These are phyloP conservation scores for Neocatenulostroma microsporum DNA, from an alignment of 2,329 filamentous ascomycete species.

Conservation along the genomic window DNA sequence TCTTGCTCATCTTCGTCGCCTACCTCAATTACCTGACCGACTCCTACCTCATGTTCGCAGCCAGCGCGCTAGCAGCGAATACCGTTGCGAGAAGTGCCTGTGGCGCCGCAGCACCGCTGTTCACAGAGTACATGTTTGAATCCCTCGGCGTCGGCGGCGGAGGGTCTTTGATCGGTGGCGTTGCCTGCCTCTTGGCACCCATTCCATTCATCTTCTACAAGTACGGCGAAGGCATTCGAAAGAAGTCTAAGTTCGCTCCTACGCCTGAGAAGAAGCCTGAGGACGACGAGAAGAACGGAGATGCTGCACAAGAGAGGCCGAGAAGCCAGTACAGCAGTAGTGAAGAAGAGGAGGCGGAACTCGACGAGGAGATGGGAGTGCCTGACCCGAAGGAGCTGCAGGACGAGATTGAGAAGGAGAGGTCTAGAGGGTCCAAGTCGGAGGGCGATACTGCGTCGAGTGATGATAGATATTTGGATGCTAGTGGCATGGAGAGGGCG, in stretches of 20 bases:
- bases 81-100: conserved; percentile 24
- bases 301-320: conserved; percentile 1
- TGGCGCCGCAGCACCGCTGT: conserved; percentile 25
- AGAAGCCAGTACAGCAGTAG: conserved; percentile 2
- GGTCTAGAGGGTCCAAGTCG: background rate
- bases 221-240: conserved; percentile 22
- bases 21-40: conserved; percentile 51
- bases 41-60: conserved; percentile 37
- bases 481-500: conserved; percentile 18
- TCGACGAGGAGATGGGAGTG: conserved; percentile 18
- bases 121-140: conserved; percentile 28
- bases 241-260: conserved; percentile 21
- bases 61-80: conserved; percentile 25
- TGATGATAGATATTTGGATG: conserved; percentile 17
- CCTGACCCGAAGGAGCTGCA: conserved; percentile 10
- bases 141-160: conserved; percentile 25
- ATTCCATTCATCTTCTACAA: conserved; percentile 29
- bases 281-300: conserved; percentile 10
- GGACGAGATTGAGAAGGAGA: conserved; percentile 11
- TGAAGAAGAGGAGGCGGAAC: conserved; percentile 13
- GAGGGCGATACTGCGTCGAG: background rate
- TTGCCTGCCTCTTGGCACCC: conserved; percentile 29
- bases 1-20: conserved; percentile 45
- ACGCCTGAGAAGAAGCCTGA: conserved; percentile 11
- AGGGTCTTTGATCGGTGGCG: conserved; percentile 38